These are phyloP conservation scores for Hymenoscyphus scutula DNA, from an alignment of 2,329 filamentous ascomycete genomes.

Conservation along the genomic window DNA sequence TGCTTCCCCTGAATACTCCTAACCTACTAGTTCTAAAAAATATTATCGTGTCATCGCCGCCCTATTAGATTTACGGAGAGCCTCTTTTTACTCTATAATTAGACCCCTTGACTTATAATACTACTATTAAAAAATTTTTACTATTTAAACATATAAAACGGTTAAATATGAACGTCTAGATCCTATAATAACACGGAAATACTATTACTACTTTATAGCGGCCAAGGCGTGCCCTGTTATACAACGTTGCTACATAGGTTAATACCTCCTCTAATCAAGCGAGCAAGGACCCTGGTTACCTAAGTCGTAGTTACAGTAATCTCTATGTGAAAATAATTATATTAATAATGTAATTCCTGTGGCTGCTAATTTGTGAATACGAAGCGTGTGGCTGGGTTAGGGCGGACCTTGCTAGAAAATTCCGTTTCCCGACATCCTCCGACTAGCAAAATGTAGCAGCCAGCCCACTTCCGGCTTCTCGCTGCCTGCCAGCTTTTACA, in stretches of 20 bases:
- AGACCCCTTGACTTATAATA: slow-evolving; percentile 2
- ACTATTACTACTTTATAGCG: slow-evolving; percentile 4
- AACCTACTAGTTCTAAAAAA: slow-evolving; percentile 10
- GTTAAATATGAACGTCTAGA: slow-evolving; percentile 8
- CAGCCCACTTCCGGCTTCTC: not conserved
- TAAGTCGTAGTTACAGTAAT: slow-evolving; percentile 8
- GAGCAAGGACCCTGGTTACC: slow-evolving; percentile 8
- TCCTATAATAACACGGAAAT: slow-evolving; percentile 8
- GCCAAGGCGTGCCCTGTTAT: not conserved
- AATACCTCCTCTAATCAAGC: slow-evolving; percentile 10
- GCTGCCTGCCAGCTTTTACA: slow-evolving; percentile 3
- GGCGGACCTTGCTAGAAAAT: slow-evolving; percentile 17
- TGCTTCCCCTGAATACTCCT: slow-evolving; percentile 5
- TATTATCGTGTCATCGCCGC: slow-evolving; percentile 18
- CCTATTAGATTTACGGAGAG: slow-evolving; percentile 12
- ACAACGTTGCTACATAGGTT: not conserved
- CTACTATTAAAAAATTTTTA: slow-evolving; percentile 10
- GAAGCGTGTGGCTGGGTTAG: slow-evolving; percentile 6
- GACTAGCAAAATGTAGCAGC: slow-evolving; percentile 18
- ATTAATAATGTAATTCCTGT: slow-evolving; percentile 15
- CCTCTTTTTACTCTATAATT: slow-evolving; percentile 12
- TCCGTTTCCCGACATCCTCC: slow-evolving; percentile 19
- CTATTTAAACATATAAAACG: slow-evolving; percentile 10
- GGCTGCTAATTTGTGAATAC: slow-evolving; percentile 11
- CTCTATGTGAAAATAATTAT: slow-evolving; percentile 8